phyloP scores from a whole-genome alignment of 768 basidiomycete species.

The Naematelia aurantialba region DNA sequence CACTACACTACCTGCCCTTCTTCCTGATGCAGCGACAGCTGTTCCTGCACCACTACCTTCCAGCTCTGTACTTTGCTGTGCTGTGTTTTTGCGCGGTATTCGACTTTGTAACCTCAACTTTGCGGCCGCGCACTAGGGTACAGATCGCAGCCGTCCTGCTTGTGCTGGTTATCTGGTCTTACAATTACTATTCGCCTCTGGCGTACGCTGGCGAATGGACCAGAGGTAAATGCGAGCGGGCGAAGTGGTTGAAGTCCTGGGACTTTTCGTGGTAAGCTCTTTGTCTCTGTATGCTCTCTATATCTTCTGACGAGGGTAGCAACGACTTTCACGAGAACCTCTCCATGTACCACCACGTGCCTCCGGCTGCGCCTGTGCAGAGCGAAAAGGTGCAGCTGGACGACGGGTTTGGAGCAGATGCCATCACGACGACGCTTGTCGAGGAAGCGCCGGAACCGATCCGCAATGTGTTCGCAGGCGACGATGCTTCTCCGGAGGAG shows the following conservation, averaged over 20 bases:
- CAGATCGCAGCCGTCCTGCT: slow-evolving; percentile 75
- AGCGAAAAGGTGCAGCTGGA: slow-evolving; percentile 20
- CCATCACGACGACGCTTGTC: slow-evolving; percentile 33
- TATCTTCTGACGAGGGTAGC: slow-evolving; percentile 10
- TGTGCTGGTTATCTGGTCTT: slow-evolving; percentile 65
- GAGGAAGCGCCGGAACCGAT: slow-evolving; percentile 47
- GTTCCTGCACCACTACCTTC: slow-evolving; percentile 97
- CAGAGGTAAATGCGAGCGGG: slow-evolving; percentile 65
- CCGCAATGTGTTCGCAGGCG: slow-evolving; percentile 40
- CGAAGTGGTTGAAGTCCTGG: slow-evolving; percentile 90
- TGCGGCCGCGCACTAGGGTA: slow-evolving; percentile 71
- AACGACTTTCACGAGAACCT: slow-evolving; percentile 47
- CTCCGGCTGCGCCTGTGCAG: slow-evolving; percentile 9
- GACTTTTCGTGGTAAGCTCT: slow-evolving; percentile 72
- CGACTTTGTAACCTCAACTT: slow-evolving; percentile 74
- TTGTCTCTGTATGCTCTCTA: background rate
- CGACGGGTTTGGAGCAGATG: slow-evolving; percentile 19
- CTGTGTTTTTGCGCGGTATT: slow-evolving; percentile 72
- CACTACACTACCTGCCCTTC: slow-evolving; percentile 91
- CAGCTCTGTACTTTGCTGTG: slow-evolving; percentile 62
- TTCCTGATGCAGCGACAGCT: slow-evolving; percentile 95
- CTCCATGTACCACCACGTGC: slow-evolving; percentile 29
- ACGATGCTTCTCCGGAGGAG: slow-evolving; percentile 34
- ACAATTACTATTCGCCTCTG: slow-evolving; percentile 71
- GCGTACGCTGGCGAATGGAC: slow-evolving; percentile 87